Evolutionary conservation across 257 asterid genomes (phyloP), one percentile per base, ranked within the genome.

Genomic region (Solanum habrochaites): DNA sequence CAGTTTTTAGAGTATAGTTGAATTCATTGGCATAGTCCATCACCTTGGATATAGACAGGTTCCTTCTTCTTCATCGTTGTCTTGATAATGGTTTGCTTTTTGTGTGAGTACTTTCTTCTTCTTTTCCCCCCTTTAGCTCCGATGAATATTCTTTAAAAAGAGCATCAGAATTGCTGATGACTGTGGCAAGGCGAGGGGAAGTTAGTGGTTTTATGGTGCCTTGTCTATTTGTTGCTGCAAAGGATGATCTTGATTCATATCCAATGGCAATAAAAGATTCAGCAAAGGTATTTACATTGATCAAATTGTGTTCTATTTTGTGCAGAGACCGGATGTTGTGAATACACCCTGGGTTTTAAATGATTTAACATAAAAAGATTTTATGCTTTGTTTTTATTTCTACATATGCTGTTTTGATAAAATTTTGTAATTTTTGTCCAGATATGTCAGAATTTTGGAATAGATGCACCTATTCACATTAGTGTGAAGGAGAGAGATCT

Each of bases 181-280:
- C 88, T 83, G 95, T 94, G 47, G 94, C 99, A 83, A 92, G 95
- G 90, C 92, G 89, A 83, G 98, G 98, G 85, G 98, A 95, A 87
- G 95, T 91, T 86, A 94, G 88, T 86, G 94, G 97, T 82, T 93
- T 89, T 56, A 93, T 90, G 89, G 92, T 96, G 94, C 99, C 99
- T 37, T 95, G 99, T 91, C 94, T 97, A 86, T 91, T 97, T n/a
- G 86, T 97, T 91, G 98, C 97, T 4, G 98, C 99, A n/a, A 94
- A 97, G 90, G 93, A 93, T 86, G 98, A 97, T 92, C 91, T 95
- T 47, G 94, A 90, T 81, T 86, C 95, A 77, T 93, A 91, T 89
- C 92, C 95, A 78, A 83, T 87, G 89, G 89, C 93, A 64, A 92
- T 91, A 85, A 91, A 90, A 90, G 96, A 94, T 88, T 94, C 99